Conservation (phyloP, 305 asterid species). For the Fraxinus velutina region DNA sequence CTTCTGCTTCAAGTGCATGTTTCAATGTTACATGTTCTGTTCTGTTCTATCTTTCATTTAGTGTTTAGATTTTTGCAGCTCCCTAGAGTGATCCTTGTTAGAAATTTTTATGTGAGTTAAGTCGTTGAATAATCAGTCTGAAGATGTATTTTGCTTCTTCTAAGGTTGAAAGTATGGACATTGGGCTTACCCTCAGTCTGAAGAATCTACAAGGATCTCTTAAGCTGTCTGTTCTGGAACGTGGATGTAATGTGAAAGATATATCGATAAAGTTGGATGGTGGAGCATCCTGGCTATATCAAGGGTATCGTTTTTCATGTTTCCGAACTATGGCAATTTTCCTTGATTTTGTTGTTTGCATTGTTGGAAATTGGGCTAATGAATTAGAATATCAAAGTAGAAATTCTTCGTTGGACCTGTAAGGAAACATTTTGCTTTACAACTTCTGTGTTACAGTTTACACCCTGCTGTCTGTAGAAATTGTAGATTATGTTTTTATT, state of each 20-base stretch:
- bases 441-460: background rate
- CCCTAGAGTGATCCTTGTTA: background rate
- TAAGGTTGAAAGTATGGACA: conserved; percentile 80
- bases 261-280: conserved; percentile 74
- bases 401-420: background rate
- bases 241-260: conserved; percentile 71
- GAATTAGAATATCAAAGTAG: background rate
- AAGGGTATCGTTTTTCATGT: conserved; percentile 56
- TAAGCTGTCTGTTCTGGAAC: conserved; percentile 60
- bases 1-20: background rate
- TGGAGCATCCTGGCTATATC: conserved; percentile 98
- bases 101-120: background rate
- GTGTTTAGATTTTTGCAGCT: background rate
- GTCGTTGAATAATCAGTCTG: background rate
- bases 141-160: conserved; percentile 26
- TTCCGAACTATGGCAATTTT: background rate
- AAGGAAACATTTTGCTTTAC: background rate
- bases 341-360: background rate
- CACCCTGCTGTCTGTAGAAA: background rate
- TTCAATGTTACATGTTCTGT: background rate
- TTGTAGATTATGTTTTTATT: background rate
- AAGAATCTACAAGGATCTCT: conserved; percentile 63
- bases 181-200: conserved; percentile 59
- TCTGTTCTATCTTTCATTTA: background rate
- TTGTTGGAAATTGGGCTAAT: background rate